Evolutionary conservation across 2,329 filamentous ascomycete species (phyloP).

Genomic region (Aspergillus hiratsukae): DNA sequence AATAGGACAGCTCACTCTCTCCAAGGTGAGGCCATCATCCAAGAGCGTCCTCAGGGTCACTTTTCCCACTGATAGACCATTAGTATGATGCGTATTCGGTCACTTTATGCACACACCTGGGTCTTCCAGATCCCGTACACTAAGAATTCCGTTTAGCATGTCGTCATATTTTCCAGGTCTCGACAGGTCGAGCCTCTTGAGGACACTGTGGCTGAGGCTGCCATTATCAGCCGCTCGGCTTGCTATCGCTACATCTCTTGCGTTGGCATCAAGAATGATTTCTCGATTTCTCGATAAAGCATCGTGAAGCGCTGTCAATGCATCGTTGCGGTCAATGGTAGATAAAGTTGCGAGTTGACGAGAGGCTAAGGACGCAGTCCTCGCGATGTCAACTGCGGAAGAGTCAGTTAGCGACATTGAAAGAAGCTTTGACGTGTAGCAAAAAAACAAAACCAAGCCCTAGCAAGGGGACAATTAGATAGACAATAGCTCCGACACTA

Average conservation of each 20-base stretch:
- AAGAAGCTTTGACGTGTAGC: neutral
- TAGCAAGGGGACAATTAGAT: neutral
- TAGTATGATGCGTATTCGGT: conserved; percentile 6
- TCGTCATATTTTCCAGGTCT: conserved; percentile 93
- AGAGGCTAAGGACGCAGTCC: conserved; percentile 74
- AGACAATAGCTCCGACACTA: neutral
- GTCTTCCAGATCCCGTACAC: conserved; percentile 79
- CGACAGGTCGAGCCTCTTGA: conserved; percentile 81
- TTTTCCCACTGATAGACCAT: conserved; percentile 62
- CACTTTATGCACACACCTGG: conserved; percentile 59
- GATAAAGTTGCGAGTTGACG: conserved; percentile 77
- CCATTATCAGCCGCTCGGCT: conserved; percentile 69
- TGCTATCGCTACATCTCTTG: conserved; percentile 71
- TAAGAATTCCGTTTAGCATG: conserved; percentile 91
- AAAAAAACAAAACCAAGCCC: neutral
- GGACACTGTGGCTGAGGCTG: conserved; percentile 71
- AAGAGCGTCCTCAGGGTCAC: conserved; percentile 78
- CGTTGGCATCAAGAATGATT: conserved; percentile 81
- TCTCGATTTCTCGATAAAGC: conserved; percentile 67
- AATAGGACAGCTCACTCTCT: conserved; percentile 89
- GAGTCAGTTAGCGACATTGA: conserved; percentile 86
- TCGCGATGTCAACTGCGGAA: conserved; percentile 70
- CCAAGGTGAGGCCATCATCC: conserved; percentile 79
- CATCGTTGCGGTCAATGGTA: conserved; percentile 71
- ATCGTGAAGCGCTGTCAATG: conserved; percentile 74